Percentiles rank a stretch among this genome's conserved stretches.
phyloP scores from a whole-genome alignment of 805 yeast species.

The Pichia rugopelliculosa region DNA sequence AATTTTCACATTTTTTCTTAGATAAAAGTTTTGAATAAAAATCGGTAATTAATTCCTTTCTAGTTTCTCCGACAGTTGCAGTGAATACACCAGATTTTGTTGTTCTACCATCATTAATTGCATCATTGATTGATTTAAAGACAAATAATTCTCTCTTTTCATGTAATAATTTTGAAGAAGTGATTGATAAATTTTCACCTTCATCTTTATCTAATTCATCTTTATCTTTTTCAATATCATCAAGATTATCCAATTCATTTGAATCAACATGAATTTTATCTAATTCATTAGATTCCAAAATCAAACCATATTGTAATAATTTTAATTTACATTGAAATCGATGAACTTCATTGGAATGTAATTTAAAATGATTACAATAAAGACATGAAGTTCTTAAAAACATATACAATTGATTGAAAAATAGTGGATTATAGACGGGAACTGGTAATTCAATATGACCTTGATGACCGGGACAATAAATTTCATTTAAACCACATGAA shows the following conservation, averaged over 20 bases:
- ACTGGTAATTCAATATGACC: conserved; percentile 97
- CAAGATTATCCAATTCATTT: conserved; percentile 28
- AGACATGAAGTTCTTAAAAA: conserved; percentile 80
- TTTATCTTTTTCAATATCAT: conserved; percentile 32
- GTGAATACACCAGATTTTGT: conserved; percentile 63
- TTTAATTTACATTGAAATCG: conserved; percentile 68
- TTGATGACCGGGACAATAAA: conserved; percentile 95
- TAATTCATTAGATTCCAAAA: conserved; percentile 67
- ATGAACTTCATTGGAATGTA: conserved; percentile 64
- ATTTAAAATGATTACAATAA: conserved; percentile 81
- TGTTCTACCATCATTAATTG: conserved; percentile 70
- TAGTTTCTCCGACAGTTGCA: conserved; percentile 79
- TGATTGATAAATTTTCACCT: conserved; percentile 18
- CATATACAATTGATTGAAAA: conserved; percentile 84
- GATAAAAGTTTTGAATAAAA: conserved; percentile 66
- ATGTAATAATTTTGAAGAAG: conserved; percentile 36
- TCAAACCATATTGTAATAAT: conserved; percentile 80
- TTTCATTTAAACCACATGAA: conserved; percentile 93
- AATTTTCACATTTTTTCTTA: conserved; percentile 88
- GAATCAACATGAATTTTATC: conserved; percentile 47
- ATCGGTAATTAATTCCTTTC: conserved; percentile 64
- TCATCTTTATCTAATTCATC: conserved; percentile 19
- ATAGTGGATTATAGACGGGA: conserved; percentile 91
- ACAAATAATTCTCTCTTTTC: conserved; percentile 64
- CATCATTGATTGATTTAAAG: conserved; percentile 58